Conservation (phyloP, 768 basidiomycete species). For the Lentinula aciculospora region DNA sequence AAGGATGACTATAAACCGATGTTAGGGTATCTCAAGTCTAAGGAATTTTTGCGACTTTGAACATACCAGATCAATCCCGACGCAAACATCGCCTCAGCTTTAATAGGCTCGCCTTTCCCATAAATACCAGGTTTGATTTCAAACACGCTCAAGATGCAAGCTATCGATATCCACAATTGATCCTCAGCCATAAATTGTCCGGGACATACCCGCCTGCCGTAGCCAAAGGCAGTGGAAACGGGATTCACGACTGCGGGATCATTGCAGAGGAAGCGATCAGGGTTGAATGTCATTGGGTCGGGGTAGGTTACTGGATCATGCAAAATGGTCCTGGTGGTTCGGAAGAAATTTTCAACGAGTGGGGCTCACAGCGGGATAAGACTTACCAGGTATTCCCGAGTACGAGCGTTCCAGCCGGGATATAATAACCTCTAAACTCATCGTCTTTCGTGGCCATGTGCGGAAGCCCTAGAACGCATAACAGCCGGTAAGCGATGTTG, state of each 20-base stretch:
- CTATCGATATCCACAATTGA: slow-evolving; percentile 40
- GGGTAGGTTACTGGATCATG: slow-evolving; percentile 41
- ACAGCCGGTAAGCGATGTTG: not conserved
- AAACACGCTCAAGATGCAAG: slow-evolving; percentile 36
- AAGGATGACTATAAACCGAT: slow-evolving; percentile 22
- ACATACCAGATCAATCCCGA: slow-evolving; percentile 40
- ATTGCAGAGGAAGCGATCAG: slow-evolving; percentile 37
- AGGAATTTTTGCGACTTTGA: not conserved
- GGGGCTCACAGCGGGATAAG: not conserved
- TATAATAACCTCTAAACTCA: slow-evolving; percentile 35
- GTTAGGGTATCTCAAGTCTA: not conserved
- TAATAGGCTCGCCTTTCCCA: slow-evolving; percentile 24
- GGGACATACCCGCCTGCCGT: slow-evolving; percentile 41
- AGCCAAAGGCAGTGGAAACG: slow-evolving; percentile 34
- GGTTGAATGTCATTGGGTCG: slow-evolving; percentile 42
- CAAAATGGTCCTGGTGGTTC: slow-evolving; percentile 39
- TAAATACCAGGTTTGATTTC: slow-evolving; percentile 32
- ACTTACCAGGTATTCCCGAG: slow-evolving; percentile 37
- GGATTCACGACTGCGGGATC: slow-evolving; percentile 19
- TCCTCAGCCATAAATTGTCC: slow-evolving; percentile 40
- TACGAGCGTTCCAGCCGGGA: slow-evolving; percentile 39
- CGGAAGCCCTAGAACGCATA: slow-evolving; percentile 20
- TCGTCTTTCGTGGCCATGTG: slow-evolving; percentile 36
- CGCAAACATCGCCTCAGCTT: slow-evolving; percentile 28
- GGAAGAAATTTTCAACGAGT: not conserved